A percentile compares a stretch with the other conserved stretches of the same genome.
phyloP scores from a whole-genome alignment of 192 early-diverging fungal species.

The Backusella sp. region DNA sequence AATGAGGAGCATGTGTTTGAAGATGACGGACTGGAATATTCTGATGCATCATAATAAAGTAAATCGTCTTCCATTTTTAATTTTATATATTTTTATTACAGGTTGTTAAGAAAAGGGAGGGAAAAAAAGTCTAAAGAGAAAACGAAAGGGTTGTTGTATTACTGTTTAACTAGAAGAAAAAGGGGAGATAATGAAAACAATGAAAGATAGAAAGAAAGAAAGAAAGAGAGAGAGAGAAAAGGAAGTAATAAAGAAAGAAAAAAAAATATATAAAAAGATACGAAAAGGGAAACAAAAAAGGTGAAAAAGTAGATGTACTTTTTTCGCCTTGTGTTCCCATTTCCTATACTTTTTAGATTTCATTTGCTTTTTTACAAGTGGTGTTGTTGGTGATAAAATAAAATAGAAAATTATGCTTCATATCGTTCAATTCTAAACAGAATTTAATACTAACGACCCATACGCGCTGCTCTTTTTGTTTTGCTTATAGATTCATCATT shows the following conservation, averaged over 20 bases:
- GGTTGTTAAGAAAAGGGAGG: neutral
- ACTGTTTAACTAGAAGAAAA: neutral
- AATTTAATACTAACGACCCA: slow-evolving; percentile 9
- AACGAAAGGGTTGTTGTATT: neutral
- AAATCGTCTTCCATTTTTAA: slow-evolving; percentile 2
- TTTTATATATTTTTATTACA: neutral
- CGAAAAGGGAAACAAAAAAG: slow-evolving; percentile 2
- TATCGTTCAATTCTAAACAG: slow-evolving; percentile 9
- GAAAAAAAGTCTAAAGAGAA: neutral
- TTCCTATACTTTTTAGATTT: neutral
- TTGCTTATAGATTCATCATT: neutral
- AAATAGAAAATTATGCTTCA: slow-evolving; percentile 8
- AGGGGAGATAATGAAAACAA: no score
- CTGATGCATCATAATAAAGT: slow-evolving; percentile 3
- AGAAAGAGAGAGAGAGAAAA: neutral
- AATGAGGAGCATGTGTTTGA: slow-evolving; percentile 5
- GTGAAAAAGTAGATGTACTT: slow-evolving; percentile 5
- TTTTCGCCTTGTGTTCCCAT: slow-evolving; percentile 1
- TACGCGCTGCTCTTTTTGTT: neutral
- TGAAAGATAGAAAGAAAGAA: no score
- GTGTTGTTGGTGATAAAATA: neutral
- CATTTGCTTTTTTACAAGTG: neutral
- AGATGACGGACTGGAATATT: neutral
- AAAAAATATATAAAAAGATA: neutral
- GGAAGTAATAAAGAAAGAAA: neutral